Evolutionary conservation across 2,329 filamentous ascomycete genomes (phyloP).

Genomic region (Monosporascus sp.): DNA sequence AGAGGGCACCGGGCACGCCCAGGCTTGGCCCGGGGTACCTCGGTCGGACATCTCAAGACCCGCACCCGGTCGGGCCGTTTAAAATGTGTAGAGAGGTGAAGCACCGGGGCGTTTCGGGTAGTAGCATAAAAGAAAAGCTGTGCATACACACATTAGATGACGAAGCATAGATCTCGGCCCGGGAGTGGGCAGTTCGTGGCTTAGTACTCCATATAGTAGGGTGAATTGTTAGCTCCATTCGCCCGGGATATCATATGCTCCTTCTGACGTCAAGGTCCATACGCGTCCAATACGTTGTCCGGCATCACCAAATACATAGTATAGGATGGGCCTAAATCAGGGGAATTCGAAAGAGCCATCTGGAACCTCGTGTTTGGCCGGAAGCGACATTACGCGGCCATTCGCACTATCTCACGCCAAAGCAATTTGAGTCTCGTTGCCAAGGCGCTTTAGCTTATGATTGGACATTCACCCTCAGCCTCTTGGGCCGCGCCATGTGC

Average conservation of each 20-base stretch:
- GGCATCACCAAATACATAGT: not conserved
- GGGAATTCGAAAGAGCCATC: not conserved
- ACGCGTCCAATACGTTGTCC: not conserved
- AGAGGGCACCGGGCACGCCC: not conserved
- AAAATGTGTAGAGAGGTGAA: not conserved
- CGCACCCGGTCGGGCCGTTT: not conserved
- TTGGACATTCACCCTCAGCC: not conserved
- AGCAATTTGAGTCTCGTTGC: not conserved
- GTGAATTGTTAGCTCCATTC: not conserved
- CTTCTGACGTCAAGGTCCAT: not conserved
- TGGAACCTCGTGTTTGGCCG: not conserved
- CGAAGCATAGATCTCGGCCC: not conserved
- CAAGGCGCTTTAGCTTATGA: not conserved
- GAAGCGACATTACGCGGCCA: not conserved
- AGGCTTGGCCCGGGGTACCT: not conserved
- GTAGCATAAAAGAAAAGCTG: not conserved
- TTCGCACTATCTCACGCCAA: not conserved
- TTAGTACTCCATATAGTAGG: not conserved
- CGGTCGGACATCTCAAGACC: not conserved
- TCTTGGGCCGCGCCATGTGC: no score
- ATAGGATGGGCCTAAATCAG: not conserved
- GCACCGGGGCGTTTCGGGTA: not conserved
- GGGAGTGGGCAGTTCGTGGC: not conserved
- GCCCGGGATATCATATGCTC: not conserved
- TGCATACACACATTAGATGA: not conserved